Conservation (phyloP, 306 rosid genomes). For the Aeschynomene evenia region DNA sequence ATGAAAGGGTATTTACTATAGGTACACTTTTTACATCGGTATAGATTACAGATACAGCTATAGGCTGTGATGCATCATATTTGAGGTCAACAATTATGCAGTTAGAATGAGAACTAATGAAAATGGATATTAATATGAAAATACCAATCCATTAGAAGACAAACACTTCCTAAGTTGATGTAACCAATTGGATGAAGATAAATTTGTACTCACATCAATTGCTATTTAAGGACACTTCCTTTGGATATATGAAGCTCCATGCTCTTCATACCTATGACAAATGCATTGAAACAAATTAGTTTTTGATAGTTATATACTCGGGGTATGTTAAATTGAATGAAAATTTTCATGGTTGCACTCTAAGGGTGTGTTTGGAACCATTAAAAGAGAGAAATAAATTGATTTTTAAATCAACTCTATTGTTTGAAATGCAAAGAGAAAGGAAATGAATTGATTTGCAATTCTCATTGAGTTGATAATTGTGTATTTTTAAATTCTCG, state of each 20-base stretch:
- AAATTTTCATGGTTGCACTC: no score
- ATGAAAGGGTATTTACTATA: background rate
- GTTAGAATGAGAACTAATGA: slow-evolving; percentile 23
- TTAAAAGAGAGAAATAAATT: no score
- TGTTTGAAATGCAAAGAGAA: no score
- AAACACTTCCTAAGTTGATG: slow-evolving; percentile 17
- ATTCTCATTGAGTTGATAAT: no score
- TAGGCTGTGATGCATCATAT: slow-evolving; percentile 1
- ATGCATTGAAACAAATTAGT: slow-evolving; percentile 5
- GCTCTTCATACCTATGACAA: slow-evolving; percentile 87
- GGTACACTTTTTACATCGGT: slow-evolving; percentile 26
- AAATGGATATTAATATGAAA: background rate
- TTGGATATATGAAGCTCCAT: slow-evolving; percentile 93
- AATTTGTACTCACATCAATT: slow-evolving; percentile 18
- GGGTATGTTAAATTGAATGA: no score
- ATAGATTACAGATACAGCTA: slow-evolving; percentile 21
- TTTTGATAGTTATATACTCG: background rate
- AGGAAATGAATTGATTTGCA: no score
- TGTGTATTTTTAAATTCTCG: no score
- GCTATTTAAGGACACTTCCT: slow-evolving; percentile 80
- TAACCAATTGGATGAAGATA: slow-evolving; percentile 10
- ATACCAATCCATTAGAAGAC: background rate
- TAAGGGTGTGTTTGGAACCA: no score
- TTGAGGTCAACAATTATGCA: slow-evolving; percentile 11
- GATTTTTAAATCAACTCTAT: no score